Evolutionary conservation across 768 basidiomycete genomes (phyloP).

Genomic region (Kwoniella shandongensis): DNA sequence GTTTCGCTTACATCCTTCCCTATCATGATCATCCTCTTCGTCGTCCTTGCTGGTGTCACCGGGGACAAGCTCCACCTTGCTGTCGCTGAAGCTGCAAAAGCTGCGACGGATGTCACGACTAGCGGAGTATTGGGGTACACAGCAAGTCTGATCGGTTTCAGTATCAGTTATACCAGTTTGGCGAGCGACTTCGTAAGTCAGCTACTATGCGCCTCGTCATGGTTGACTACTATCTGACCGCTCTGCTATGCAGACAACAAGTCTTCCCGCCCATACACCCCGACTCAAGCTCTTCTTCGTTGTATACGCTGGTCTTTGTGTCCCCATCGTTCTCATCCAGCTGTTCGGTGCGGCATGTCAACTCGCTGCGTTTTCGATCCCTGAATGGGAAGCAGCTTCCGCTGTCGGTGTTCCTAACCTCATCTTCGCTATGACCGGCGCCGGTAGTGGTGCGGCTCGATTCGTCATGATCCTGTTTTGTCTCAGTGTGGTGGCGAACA

Average conservation of each 20-base stretch:
- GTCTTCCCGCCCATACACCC: conserved; percentile 41
- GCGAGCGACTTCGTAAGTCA: conserved; percentile 51
- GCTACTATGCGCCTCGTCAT: not conserved
- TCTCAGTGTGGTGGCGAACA: conserved; percentile 75
- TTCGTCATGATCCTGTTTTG: conserved; percentile 60
- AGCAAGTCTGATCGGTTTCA: conserved; percentile 52
- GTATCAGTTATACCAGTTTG: conserved; percentile 47
- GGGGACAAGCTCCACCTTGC: conserved; percentile 40
- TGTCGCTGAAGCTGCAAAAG: conserved; percentile 17
- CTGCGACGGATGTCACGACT: conserved; percentile 28
- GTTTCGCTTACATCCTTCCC: conserved; percentile 50
- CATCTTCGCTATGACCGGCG: conserved; percentile 44
- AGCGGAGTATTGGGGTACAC: conserved; percentile 47
- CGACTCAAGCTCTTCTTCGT: conserved; percentile 39
- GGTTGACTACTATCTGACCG: not conserved
- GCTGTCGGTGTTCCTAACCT: conserved; percentile 44
- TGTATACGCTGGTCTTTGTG: conserved; percentile 45
- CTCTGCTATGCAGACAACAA: conserved; percentile 36
- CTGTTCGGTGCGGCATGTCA: conserved; percentile 47
- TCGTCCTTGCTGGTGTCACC: conserved; percentile 43
- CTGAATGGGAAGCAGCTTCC: conserved; percentile 38
- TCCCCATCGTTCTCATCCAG: conserved; percentile 48
- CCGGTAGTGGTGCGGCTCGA: conserved; percentile 37
- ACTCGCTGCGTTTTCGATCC: conserved; percentile 43
- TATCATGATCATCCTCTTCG: conserved; percentile 47